Base-by-base conservation (phyloP, 2,329 filamentous ascomycete species). In the Neonectria punicea region DNA sequence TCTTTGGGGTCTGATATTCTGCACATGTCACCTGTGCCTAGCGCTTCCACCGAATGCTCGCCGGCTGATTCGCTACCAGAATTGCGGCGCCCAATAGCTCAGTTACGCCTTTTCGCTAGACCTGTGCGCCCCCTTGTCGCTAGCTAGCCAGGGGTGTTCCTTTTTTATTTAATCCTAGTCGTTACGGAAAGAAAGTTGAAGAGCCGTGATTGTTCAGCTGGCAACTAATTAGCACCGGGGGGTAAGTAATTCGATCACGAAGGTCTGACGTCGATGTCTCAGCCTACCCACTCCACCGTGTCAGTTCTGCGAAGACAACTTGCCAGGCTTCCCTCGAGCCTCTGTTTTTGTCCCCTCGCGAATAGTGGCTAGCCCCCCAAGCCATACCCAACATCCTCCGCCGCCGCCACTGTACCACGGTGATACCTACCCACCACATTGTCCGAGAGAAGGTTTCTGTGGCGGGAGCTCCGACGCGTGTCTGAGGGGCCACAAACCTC, bases 1-100 rank as follows among this genome's bases (percentile, higher is more conserved):
- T 13, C 16, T 11, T 28, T 25, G 25, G 25, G 8, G 34, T 30
- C 28, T 47, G 44, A 47, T 47, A 30, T 28, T 28, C 20, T 14
- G 44, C 22, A 28, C 20, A 47, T 47, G 22, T 22, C 18, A 30
- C 6, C 16, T 7, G 7, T 16, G 25, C 46, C 13, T 49, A 30
- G 46, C 46, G 22, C 25, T 30, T 11, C 22, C 30, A 28, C 22
- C 46, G 18, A 30, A 28, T 32, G 46, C 5, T n/a, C 47, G n/a
- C 47, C n/a, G n/a, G 16, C 5, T 30, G 28, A 32, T 50, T 32
- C 47, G 47, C 28, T 50, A 50, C 28, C n/a, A 47, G 25, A 18
- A 50, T 39, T 18, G 16, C 28, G 47, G 47, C 47, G 28, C 28
- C 47, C 47, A 50, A 22, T 50, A 50, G 47, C 47, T 50, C 47